phyloP scores from a whole-genome alignment of 2,329 filamentous ascomycete species.

The Phyllosticta citribraziliensis region DNA sequence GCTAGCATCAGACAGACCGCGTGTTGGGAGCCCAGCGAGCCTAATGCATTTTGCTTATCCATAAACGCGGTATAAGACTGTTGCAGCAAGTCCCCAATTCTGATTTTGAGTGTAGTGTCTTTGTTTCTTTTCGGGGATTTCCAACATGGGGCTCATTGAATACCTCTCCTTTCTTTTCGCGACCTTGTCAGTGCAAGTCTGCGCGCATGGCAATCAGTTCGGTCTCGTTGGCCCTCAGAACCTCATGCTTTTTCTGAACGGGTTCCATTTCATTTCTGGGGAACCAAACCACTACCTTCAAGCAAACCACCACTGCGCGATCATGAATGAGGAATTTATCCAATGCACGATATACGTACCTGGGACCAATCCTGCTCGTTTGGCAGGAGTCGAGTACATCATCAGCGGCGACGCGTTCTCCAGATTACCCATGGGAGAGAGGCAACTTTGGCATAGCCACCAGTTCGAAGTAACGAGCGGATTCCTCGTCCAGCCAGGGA shows the following conservation, averaged over 20 bases:
- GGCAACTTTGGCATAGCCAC: constrained; percentile 10
- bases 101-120: neutral
- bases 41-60: neutral
- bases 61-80: neutral
- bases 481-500: constrained; percentile 4
- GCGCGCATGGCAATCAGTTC: neutral
- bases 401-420: constrained; percentile 7
- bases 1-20: neutral
- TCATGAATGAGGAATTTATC: constrained; percentile 9
- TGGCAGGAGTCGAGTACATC: constrained; percentile 11
- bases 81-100: neutral
- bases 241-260: constrained; percentile 8
- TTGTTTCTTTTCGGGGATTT: neutral
- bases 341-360: constrained; percentile 11
- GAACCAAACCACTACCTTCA: constrained; percentile 3
- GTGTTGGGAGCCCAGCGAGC: neutral
- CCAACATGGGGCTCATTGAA: neutral
- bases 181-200: neutral
- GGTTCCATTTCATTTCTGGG: constrained; percentile 11
- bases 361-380: constrained; percentile 8
- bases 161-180: neutral
- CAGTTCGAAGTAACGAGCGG: constrained; percentile 8
- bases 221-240: constrained; percentile 5
- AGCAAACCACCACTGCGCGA: constrained; percentile 11
- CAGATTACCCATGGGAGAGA: neutral